Base-by-base conservation (phyloP, 495 filamentous ascomycete genomes). In the Clohesyomyces aquaticus region DNA sequence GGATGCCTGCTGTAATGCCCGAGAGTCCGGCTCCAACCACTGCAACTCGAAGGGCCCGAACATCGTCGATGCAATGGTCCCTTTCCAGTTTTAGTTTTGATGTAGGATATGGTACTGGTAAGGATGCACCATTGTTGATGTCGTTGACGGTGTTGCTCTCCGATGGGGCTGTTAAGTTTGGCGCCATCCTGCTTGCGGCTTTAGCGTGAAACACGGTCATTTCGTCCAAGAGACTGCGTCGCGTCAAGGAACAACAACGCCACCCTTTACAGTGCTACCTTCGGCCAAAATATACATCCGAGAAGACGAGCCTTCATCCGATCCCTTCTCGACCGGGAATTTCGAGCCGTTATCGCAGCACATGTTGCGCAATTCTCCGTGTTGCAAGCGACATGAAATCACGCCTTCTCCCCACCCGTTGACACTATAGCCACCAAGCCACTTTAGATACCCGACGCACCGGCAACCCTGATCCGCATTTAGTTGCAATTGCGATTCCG, bases 21-120 rank as follows among this genome's bases (percentile, higher is more conserved):
- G 77, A 63, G 4, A 85, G 65, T 4, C 82, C 83, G 10, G 79
- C 82, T 18, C 83, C 83, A 29, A 84, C 79, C 10, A 82, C 71
- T 2, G 79, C 80, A 4, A 85, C 81, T 58, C 35, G 59, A 16
- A 65, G 32, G 14, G 42, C 14, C 21, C 55, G 19, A 21, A 59
- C 18, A 51, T 65, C 62, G 28, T 65, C 62, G 22, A 65, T 65
- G 55, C 43, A 65, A 22, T 46, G 54, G 45, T 65, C 35, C 18
- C 16, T 19, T 16, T 80, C 62, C 18, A 65, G 55, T 27, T 38
- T 41, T 1, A 59, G 35, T 6, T 45, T 65, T 14, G 62, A 65
- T 9, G 45, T 35, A 9, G 62, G 62, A 27, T 65, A 65, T 12
- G 42, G 54, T 21, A 54, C 47, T 18, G 48, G 48, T 23, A 62